phyloP scores from a whole-genome alignment of 1,139 yeast genomes.

The Lizanozyma gosingica region DNA sequence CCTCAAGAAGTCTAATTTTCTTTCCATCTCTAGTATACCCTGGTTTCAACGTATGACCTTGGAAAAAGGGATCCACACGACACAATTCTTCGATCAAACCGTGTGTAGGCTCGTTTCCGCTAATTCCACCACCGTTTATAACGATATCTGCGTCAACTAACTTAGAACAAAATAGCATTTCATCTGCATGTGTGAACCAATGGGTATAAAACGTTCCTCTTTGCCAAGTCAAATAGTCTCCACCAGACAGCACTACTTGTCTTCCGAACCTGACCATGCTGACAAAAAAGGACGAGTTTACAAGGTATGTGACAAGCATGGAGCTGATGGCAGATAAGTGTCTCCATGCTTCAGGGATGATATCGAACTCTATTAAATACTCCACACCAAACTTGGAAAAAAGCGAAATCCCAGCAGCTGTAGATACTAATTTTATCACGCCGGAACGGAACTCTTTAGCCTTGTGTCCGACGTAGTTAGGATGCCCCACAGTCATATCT shows the following conservation, averaged over 20 bases:
- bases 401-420: conserved; percentile 27
- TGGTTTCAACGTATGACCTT: conserved; percentile 22
- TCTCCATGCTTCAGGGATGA: conserved; percentile 27
- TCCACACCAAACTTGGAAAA: conserved; percentile 32
- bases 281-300: conserved; percentile 54
- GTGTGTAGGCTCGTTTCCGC: conserved; percentile 16
- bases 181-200: conserved; percentile 62
- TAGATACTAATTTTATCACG: conserved; percentile 18
- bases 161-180: conserved; percentile 56
- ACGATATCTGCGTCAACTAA: conserved; percentile 58
- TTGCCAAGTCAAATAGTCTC: conserved; percentile 52
- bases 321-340: conserved; percentile 45
- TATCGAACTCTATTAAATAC: conserved; percentile 25
- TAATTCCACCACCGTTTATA: conserved; percentile 31
- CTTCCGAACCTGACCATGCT: conserved; percentile 54
- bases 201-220: conserved; percentile 58
- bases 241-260: conserved; percentile 37
- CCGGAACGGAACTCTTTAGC: conserved; percentile 22
- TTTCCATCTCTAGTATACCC: conserved; percentile 31
- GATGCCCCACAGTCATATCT: conserved; percentile 54
- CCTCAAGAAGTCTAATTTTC: conserved; percentile 30
- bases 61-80: conserved; percentile 16
- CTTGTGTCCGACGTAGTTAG: conserved; percentile 33
- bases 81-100: conserved; percentile 33
- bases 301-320: conserved; percentile 54